phyloP scores from a whole-genome alignment of 78 protist genomes.

The Pigoraptor vietnamica region DNA sequence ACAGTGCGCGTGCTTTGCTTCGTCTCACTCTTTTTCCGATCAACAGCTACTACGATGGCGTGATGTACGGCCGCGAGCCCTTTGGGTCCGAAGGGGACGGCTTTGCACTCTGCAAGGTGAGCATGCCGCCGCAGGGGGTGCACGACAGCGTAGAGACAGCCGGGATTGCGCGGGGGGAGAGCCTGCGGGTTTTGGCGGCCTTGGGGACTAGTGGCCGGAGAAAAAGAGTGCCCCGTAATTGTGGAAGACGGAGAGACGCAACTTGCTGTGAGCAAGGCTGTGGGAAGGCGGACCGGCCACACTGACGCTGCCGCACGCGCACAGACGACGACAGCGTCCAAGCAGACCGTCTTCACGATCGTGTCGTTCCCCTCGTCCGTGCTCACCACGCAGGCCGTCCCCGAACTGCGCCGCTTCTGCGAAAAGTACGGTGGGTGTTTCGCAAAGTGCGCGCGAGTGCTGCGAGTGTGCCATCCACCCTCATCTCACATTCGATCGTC shows the following conservation, averaged over 20 bases:
- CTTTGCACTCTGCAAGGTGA: background rate
- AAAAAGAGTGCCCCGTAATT: too few relatives aligned
- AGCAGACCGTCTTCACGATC: background rate
- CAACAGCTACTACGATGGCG: background rate
- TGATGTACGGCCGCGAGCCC: background rate
- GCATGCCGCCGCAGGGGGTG: too few relatives aligned
- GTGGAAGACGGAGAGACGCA: too few relatives aligned
- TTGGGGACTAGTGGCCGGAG: too few relatives aligned
- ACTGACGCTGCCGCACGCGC: background rate
- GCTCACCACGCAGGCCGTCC: background rate
- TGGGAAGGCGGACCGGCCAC: background rate
- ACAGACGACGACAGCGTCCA: background rate
- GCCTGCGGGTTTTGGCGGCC: too few relatives aligned
- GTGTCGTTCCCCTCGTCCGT: background rate
- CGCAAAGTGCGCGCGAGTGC: too few relatives aligned
- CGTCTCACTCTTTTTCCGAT: background rate
- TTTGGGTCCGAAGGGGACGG: background rate
- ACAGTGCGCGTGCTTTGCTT: too few relatives aligned
- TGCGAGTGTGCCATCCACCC: too few relatives aligned
- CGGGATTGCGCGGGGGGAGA: too few relatives aligned
- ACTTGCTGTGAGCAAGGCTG: too few relatives aligned
- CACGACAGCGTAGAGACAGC: too few relatives aligned
- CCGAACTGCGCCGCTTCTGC: background rate
- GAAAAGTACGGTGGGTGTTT: background rate
- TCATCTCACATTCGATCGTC: too few relatives aligned